phyloP scores from a whole-genome alignment of 371 early-diverging fungal genomes.

The Mucor lusitanicus region DNA sequence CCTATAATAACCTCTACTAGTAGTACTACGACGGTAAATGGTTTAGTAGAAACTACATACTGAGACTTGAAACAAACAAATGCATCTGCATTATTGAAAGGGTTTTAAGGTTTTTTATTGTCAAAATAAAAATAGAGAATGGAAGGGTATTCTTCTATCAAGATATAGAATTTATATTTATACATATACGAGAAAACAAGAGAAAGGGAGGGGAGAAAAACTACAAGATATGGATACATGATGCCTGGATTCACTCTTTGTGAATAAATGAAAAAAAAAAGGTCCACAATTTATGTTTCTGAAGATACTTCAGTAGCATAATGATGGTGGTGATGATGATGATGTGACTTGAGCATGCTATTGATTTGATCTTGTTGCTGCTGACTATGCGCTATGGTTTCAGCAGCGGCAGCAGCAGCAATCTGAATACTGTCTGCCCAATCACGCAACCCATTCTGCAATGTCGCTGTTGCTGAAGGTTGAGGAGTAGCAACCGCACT shows the following conservation, averaged over 20 bases:
- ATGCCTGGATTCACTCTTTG: not conserved
- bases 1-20: no score
- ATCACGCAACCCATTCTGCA: not conserved
- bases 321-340: not conserved
- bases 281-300: slow-evolving; percentile 1
- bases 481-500: not conserved
- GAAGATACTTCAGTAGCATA: not conserved
- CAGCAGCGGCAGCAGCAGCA: slow-evolving; percentile 1
- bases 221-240: not conserved
- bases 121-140: not conserved
- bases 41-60: no score
- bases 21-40: no score
- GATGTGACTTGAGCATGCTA: not conserved
- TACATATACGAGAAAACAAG: no score
- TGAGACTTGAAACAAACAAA: not conserved
- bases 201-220: not conserved
- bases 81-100: not conserved
- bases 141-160: not conserved
- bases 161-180: not conserved
- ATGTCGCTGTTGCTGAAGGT: not conserved
- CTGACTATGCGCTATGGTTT: not conserved
- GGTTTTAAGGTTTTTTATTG: not conserved
- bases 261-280: no score
- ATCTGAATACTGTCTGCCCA: slow-evolving; percentile 11
- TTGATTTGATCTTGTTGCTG: slow-evolving; percentile 6